These are phyloP conservation scores for Calamus simplicifolius DNA, from an alignment of 176 grass and related monocot genomes.

Conservation along the genomic window DNA sequence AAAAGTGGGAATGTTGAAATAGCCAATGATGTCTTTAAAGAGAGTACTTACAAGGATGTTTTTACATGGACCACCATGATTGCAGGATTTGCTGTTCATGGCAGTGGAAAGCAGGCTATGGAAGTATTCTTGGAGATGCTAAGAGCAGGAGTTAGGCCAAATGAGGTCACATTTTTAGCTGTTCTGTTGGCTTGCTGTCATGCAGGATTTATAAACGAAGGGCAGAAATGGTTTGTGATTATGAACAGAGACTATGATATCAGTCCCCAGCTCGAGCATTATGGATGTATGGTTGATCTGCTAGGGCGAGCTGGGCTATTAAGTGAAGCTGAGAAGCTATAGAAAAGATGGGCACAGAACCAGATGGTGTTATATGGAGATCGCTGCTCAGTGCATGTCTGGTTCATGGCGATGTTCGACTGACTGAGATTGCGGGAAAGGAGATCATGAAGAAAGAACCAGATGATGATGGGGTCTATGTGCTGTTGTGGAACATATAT, in stretches of 20 bases:
- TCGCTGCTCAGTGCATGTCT: constrained; percentile 62
- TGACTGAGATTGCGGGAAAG: constrained; percentile 55
- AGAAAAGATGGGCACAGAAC: constrained; percentile 38
- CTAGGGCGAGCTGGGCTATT: constrained; percentile 51
- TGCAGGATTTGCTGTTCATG: constrained; percentile 50
- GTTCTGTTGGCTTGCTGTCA: constrained; percentile 59
- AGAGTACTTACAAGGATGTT: constrained; percentile 35
- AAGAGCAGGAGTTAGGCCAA: constrained; percentile 33
- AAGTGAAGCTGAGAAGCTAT: constrained; percentile 48
- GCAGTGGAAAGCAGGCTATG: constrained; percentile 34
- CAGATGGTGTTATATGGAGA: constrained; percentile 65
- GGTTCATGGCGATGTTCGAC: constrained; percentile 37
- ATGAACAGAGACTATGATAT: constrained; percentile 35
- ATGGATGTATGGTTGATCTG: constrained; percentile 68
- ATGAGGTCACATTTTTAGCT: constrained; percentile 43
- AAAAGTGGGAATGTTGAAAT: constrained; percentile 46
- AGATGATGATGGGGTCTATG: constrained; percentile 54
- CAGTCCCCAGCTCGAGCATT: constrained; percentile 43
- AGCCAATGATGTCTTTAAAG: constrained; percentile 35
- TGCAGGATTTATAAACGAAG: constrained; percentile 48
- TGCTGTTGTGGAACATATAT: constrained; percentile 60
- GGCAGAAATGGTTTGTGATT: constrained; percentile 29
- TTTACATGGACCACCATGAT: constrained; percentile 75
- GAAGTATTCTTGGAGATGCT: constrained; percentile 46
- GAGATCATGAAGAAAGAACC: constrained; percentile 54